These are phyloP conservation scores for Ascochyta fabae DNA, from an alignment of 2,329 filamentous ascomycete genomes.

Conservation along the genomic window DNA sequence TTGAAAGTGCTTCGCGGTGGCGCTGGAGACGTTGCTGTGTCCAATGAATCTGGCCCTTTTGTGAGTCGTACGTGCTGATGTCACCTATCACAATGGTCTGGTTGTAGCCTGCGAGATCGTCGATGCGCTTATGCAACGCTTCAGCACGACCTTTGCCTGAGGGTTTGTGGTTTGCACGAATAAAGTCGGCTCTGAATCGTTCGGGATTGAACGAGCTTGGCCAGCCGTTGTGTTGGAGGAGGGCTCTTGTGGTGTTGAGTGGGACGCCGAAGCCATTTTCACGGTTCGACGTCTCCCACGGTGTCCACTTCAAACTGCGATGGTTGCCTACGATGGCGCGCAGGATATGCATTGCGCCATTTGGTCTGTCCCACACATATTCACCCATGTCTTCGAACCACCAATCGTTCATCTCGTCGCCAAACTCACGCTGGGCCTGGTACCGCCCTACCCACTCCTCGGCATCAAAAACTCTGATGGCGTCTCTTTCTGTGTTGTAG, in stretches of 20 bases:
- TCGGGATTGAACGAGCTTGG: slow-evolving; percentile 8
- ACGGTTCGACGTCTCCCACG: slow-evolving; percentile 22
- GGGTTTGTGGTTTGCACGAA: slow-evolving; percentile 15
- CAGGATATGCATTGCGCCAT: slow-evolving; percentile 16
- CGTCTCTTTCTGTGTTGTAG: slow-evolving; percentile 19
- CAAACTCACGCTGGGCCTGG: neutral
- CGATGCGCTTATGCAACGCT: neutral
- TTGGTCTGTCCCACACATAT: neutral
- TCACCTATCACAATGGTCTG: too few relatives aligned
- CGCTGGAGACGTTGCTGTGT: neutral
- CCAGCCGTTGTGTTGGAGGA: slow-evolving; percentile 17
- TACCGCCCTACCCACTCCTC: slow-evolving; percentile 3
- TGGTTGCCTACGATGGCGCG: slow-evolving; percentile 17
- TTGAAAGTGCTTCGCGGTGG: neutral
- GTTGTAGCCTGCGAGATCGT: slow-evolving; percentile 4
- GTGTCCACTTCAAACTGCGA: slow-evolving; percentile 12
- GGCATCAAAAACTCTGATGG: slow-evolving; percentile 20
- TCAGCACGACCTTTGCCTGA: slow-evolving; percentile 9
- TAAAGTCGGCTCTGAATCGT: slow-evolving; percentile 22
- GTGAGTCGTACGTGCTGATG: neutral
- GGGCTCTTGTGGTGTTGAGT: too few relatives aligned
- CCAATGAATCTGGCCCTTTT: neutral
- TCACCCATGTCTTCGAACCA: slow-evolving; percentile 7
- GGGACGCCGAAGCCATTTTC: neutral
- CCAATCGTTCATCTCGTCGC: neutral